Percentiles rank a stretch among this genome's conserved stretches.
phyloP scores from a whole-genome alignment of 768 basidiomycete genomes.

The Panaeolus cyanescens region DNA sequence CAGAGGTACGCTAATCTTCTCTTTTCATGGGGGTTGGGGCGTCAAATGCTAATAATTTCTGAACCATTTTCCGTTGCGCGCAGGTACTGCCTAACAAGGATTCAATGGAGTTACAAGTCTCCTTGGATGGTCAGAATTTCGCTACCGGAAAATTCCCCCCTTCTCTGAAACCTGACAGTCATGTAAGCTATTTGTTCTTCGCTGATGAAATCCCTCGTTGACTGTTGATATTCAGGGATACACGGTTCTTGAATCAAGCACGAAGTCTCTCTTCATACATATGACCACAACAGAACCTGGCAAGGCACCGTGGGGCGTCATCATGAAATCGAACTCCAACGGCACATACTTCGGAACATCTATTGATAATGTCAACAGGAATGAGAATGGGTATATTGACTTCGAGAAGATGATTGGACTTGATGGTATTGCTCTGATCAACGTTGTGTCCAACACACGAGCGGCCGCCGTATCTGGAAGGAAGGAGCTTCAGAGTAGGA shows the following conservation, averaged over 20 bases:
- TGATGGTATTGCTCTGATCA: slow-evolving; percentile 94
- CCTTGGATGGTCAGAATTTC: slow-evolving; percentile 86
- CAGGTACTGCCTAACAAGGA: slow-evolving; percentile 55
- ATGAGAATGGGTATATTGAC: slow-evolving; percentile 85
- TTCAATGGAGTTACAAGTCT: slow-evolving; percentile 85
- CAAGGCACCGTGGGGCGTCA: slow-evolving; percentile 82
- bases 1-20: slow-evolving; percentile 62
- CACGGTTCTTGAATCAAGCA: slow-evolving; percentile 93
- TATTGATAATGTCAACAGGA: slow-evolving; percentile 87
- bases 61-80: too few species aligned
- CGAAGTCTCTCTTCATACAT: slow-evolving; percentile 91
- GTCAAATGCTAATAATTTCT: too few species aligned
- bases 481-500: slow-evolving; percentile 82
- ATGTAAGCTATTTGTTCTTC: slow-evolving; percentile 50
- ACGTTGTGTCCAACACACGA: slow-evolving; percentile 81
- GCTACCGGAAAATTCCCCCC: slow-evolving; percentile 90
- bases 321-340: slow-evolving; percentile 96
- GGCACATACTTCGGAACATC: slow-evolving; percentile 95
- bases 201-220: background rate
- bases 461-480: slow-evolving; percentile 69
- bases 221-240: slow-evolving; percentile 59
- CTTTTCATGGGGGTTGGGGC: background rate
- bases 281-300: slow-evolving; percentile 86
- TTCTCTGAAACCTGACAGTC: slow-evolving; percentile 85
- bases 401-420: slow-evolving; percentile 98